Evolutionary conservation across 176 grass and related monocot species (phyloP), one percentile per base, ranked within the genome.

Genomic region (Pharus latifolius): DNA sequence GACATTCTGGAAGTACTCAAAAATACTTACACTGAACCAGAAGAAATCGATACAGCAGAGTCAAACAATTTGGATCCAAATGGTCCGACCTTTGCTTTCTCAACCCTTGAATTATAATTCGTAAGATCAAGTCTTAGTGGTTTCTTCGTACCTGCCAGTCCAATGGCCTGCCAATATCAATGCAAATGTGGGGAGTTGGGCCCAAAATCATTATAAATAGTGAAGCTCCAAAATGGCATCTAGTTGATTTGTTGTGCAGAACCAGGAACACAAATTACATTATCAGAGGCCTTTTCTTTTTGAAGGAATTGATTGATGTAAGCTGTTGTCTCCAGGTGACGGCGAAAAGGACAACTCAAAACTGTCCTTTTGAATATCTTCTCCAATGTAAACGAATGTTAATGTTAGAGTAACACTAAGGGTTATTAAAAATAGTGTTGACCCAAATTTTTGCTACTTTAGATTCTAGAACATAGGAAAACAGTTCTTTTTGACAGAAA

Each of bases 141-240:
- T 72, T 88, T 93, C 70, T 85, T 98, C 12, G 67, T 88, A 91
- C 89, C 84, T 90, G 83, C 57, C 78, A 98, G 77, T 85, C 90
- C 94, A 98, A 98, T 98, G 78, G 80, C 86, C 93, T 97, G 86
- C 72, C 77, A 92, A 83, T 84, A 84, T 85, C 79, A 84, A 84
- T 61, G 64, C 59, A 85, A 84, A 78, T 52, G 33, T 76, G 42
- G 50, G 65, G 62, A 70, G 13, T 72, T 76, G 40, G 81, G 37
- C 48, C 25, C 56, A 85, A 43, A 28, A 46, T 51, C 26, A 69
- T 73, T 14, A 58, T 49, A 81, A 63, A 57, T 77, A 50, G 60
- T 15, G 67, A 61, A 61, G 16, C 65, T 78, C 43, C 29, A 80
- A 88, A 83, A 53, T 59, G 15, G 3, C 50, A 75, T 65, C 6